Percentiles rank a stretch among this genome's conserved stretches.
These are phyloP conservation scores for Suillus spraguei DNA, from an alignment of 768 basidiomycete genomes.

Conservation along the genomic window DNA sequence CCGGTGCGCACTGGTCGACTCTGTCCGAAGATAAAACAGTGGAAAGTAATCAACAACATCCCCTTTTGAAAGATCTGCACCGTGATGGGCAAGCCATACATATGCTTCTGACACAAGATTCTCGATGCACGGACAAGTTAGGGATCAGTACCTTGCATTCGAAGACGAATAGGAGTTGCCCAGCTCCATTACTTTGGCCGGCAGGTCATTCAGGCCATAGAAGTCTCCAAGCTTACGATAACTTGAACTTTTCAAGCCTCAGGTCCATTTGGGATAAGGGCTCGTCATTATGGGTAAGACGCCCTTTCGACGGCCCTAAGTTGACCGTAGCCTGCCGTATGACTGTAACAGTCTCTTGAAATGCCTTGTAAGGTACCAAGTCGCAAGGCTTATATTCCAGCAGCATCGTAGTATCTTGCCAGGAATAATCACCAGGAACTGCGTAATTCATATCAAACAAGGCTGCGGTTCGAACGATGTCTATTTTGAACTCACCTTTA, in stretches of 20 bases:
- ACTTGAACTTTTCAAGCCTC: background rate
- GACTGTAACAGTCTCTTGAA: background rate
- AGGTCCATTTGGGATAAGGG: background rate
- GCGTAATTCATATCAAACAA: background rate
- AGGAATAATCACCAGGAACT: background rate
- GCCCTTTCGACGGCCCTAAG: background rate
- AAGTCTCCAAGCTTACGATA: background rate
- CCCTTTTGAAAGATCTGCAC: background rate
- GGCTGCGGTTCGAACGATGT: background rate
- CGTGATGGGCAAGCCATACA: background rate
- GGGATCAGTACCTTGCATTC: background rate
- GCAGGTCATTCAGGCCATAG: background rate
- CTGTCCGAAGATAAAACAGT: background rate
- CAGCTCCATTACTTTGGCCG: background rate
- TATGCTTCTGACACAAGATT: background rate
- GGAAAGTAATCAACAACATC: background rate
- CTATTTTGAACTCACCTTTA: background rate
- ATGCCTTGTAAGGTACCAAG: background rate
- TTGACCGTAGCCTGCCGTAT: background rate
- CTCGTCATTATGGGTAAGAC: background rate
- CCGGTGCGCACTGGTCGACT: background rate
- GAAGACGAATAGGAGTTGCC: background rate
- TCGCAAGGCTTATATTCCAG: background rate
- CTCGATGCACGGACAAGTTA: background rate
- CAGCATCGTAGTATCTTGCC: background rate